Evolutionary conservation across 768 basidiomycete genomes (phyloP).

Genomic region (Lenzites betulinus): DNA sequence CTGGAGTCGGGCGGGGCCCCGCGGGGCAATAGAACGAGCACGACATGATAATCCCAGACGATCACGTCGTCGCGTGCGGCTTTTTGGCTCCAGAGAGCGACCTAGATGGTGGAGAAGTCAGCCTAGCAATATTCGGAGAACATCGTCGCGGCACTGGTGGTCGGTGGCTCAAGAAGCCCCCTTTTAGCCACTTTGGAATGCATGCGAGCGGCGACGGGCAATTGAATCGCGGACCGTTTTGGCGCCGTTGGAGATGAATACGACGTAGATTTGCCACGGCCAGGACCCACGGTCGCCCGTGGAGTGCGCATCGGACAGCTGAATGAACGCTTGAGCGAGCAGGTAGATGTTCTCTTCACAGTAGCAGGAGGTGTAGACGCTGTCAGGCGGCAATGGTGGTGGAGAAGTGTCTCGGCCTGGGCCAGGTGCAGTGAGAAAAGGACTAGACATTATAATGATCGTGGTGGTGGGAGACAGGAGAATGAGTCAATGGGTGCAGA

Average conservation of each 20-base stretch:
- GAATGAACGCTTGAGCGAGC: conserved; percentile 47
- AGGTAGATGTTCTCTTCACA: conserved; percentile 79
- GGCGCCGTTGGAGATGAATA: conserved; percentile 66
- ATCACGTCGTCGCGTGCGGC: conserved; percentile 38
- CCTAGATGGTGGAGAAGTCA: conserved; percentile 37
- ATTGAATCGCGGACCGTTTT: conserved; percentile 49
- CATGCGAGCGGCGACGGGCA: not conserved
- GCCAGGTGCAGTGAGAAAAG: not conserved
- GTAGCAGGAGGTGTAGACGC: conserved; percentile 58
- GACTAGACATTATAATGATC: conserved; percentile 12
- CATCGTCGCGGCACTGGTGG: conserved; percentile 1
- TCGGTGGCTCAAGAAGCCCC: conserved; percentile 4
- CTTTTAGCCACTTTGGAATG: not conserved
- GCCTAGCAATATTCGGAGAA: conserved; percentile 2
- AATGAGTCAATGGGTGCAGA: conserved; percentile 11
- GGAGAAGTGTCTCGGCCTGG: not conserved
- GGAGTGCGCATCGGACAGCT: not conserved
- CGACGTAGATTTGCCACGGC: conserved; percentile 52
- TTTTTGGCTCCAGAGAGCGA: conserved; percentile 67
- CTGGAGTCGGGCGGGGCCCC: not conserved
- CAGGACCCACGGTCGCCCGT: not conserved
- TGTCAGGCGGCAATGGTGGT: conserved; percentile 39
- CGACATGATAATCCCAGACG: conserved; percentile 78
- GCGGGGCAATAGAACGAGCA: conserved; percentile 52
- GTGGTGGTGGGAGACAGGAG: conserved; percentile 3